Evolutionary conservation across 345 rosid species (phyloP), one percentile per base, ranked within the genome.

Genomic region (Eucalyptus regnans): DNA sequence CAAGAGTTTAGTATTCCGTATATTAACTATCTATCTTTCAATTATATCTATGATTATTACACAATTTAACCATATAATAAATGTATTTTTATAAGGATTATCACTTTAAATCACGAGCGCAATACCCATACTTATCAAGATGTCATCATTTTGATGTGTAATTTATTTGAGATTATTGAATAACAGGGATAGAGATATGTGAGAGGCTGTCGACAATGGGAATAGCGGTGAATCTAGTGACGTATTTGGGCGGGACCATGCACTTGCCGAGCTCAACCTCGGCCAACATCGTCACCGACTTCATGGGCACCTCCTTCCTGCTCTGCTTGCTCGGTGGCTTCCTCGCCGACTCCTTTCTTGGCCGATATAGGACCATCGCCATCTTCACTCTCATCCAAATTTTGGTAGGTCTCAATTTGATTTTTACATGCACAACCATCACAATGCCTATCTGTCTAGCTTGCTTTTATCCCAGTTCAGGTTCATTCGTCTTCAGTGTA

Each of bases 191-290:
- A 43, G 96, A 95, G 90, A 49, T 95, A 90, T 90, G 93, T 52
- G 96, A 95, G 93, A 92, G 97, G 92, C 94, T 95, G 23, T 92
- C 97, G 85, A 94, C 96, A 7, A 94, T 95, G 95, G 95, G 94
- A 86, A 95, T 95, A 86, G 94, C 94, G 1, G 96, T 94, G 37
- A 95, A 94, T 91, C 90, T 94, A 50, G 96, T 95, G 91, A 94
- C 96, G 20, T 95, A 94, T 87, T 89, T 94, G 91, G 91, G 71
- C 14, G 94, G 94, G n/a, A 94, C 94, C 49, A 92, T 94, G 96
- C 96, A 93, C 91, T 92, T 94, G 22, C 88, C 95, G 4, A 95
- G 95, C 91, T 88, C 96, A 68, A 90, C 93, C 56, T 94, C 97
- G 17, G 97, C 96, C 50, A 95, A 94, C 76, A 88, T 89, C 27